These are phyloP conservation scores for Postia placenta DNA, from an alignment of 768 basidiomycete genomes.

Conservation along the genomic window DNA sequence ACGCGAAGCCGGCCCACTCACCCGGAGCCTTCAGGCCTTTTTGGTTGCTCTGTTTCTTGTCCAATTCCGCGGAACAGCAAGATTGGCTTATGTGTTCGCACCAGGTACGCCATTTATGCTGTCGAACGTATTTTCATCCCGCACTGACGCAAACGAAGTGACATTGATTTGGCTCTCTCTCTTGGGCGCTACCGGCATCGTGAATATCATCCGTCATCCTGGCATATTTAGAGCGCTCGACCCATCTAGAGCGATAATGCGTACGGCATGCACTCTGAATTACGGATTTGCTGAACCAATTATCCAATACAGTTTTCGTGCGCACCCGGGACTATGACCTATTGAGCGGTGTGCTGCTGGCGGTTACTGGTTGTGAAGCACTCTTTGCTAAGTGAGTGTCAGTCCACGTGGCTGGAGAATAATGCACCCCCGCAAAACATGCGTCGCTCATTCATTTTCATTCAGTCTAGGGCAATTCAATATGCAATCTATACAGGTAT, in stretches of 20 bases:
- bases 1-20: no score
- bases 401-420: no score
- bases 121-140: no score
- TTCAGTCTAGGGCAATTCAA: constrained; percentile 64
- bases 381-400: constrained; percentile 59
- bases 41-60: constrained; percentile 50
- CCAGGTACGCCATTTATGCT: constrained; percentile 32
- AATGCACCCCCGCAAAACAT: not conserved
- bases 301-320: constrained; percentile 44
- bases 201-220: constrained; percentile 48
- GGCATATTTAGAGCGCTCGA: constrained; percentile 63
- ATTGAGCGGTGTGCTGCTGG: constrained; percentile 57
- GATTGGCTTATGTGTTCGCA: constrained; percentile 46
- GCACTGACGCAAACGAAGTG: constrained; percentile 34
- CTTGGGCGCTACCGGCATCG: constrained; percentile 46
- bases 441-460: not conserved
- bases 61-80: constrained; percentile 55
- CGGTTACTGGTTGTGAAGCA: constrained; percentile 66
- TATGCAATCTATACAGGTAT: constrained; percentile 47
- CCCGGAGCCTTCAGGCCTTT: constrained; percentile 37
- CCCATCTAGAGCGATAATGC: constrained; percentile 57
- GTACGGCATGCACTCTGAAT: constrained; percentile 36
- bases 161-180: constrained; percentile 53
- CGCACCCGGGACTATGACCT: constrained; percentile 56
- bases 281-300: not conserved